Evolutionary conservation across 2,329 filamentous ascomycete species (phyloP).

Genomic region (Ambrosiella cleistominuta): DNA sequence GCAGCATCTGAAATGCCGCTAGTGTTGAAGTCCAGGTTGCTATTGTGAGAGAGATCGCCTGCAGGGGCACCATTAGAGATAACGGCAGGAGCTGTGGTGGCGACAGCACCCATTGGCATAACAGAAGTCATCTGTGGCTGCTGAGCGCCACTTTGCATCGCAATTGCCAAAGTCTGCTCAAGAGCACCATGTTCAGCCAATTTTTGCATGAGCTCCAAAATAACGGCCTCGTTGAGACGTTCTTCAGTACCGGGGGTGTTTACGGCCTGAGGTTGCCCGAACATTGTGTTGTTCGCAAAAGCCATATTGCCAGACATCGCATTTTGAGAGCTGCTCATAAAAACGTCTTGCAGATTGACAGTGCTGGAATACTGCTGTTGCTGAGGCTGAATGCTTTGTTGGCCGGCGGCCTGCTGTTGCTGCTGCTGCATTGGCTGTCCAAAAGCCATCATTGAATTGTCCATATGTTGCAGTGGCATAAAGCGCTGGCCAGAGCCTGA

Average conservation of each 20-base stretch:
- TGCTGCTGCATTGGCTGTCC: background rate
- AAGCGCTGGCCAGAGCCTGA: background rate
- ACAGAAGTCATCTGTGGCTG: background rate
- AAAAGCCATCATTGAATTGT: background rate
- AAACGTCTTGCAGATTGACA: constrained; percentile 2
- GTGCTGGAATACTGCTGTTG: background rate
- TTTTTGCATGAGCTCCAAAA: background rate
- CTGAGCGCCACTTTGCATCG: background rate
- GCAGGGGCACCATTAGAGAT: background rate
- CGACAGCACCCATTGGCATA: background rate
- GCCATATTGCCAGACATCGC: background rate
- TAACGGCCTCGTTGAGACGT: background rate
- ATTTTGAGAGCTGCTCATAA: background rate
- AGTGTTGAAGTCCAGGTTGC: background rate
- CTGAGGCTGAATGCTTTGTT: background rate
- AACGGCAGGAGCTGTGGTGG: background rate
- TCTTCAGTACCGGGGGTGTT: background rate
- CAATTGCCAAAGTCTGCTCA: background rate
- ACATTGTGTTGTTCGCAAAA: background rate
- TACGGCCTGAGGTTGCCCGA: background rate
- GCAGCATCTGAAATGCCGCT: background rate
- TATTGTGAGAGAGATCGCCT: background rate
- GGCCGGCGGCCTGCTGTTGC: background rate
- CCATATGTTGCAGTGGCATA: background rate
- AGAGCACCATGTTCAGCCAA: background rate